phyloP scores from a whole-genome alignment of 2,329 filamentous ascomycete species.

The Sclerotinia sclerotiorum region DNA sequence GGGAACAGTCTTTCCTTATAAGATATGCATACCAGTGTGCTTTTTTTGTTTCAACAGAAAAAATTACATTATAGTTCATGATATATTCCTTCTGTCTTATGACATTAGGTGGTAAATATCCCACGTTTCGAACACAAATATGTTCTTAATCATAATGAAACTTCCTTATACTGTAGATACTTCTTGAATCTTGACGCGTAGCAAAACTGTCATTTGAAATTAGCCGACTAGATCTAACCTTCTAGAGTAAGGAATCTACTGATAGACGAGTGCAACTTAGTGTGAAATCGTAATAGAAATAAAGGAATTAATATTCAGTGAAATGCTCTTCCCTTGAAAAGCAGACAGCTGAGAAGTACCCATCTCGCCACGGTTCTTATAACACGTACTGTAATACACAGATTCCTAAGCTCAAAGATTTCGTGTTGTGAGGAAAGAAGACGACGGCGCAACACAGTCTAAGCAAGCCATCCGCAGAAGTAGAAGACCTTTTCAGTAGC shows the following conservation, averaged over 20 bases:
- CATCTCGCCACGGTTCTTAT: background rate
- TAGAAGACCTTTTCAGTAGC: background rate
- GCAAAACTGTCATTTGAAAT: background rate
- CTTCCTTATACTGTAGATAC: background rate
- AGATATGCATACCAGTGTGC: background rate
- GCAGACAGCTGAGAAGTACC: background rate
- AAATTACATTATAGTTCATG: background rate
- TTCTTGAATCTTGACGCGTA: background rate
- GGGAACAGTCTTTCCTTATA: background rate
- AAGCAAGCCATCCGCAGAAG: background rate
- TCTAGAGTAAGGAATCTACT: background rate
- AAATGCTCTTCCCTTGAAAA: background rate
- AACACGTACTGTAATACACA: background rate
- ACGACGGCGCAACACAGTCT: background rate
- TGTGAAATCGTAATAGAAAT: constrained; percentile 5
- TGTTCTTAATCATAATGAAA: background rate
- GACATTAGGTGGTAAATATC: background rate
- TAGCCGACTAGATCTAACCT: background rate
- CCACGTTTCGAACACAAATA: background rate
- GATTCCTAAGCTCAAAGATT: background rate
- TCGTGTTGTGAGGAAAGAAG: background rate
- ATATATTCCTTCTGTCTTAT: background rate
- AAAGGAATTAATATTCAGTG: background rate
- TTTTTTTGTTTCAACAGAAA: background rate
- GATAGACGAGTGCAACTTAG: background rate